Evolutionary conservation across 495 filamentous ascomycete genomes (phyloP), one percentile per base, ranked within the genome.

Genomic region (Penicillium alfredii): DNA sequence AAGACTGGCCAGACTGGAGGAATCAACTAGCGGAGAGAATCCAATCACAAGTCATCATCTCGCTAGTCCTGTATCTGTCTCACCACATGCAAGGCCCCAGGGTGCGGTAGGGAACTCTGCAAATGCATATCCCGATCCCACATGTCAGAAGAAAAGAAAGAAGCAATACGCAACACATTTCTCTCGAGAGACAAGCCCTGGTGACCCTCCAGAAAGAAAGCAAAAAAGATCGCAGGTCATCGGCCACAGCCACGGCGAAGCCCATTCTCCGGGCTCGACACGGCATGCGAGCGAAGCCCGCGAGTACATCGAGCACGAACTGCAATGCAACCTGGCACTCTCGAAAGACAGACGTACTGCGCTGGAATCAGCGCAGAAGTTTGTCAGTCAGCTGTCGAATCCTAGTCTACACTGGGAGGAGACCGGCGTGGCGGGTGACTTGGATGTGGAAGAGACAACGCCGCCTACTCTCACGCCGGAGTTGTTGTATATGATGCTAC

Each of bases 401-500:
- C 51, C 43, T 1, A 33, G 44, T 7, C 20, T 55, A 6, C 40
- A 45, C 20, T 47, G 46, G 12, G 33, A 53, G 20, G 44, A 49
- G 26, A 33, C 19, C 17, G 25, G 22, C 4, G 11, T 30, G 4
- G 35, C 18, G 8, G 47, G 53, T 18, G 30, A 47, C 3, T n/a
- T 45, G 12, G 48, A 42, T 26, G 39, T 37, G 9, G 49, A 47
- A 3, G 29, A 33, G 24, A 16, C 44, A 8, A 15, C 31, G 12
- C 42, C 35, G 11, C 51, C 51, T 23, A 29, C n/a, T 30, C 46
- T 56, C 9, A 53, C 53, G 2, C 51, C 56, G 3, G 56, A 60
- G 25, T 23, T 60, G 19, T 25, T 60, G 1, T 51, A 53, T 6
- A 58, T 58, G 54, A 55, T 60, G 45, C 17, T 58, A 24, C 46